Conservation (phyloP, 2,329 filamentous ascomycete genomes). For the Dactylellina parvicollis region DNA sequence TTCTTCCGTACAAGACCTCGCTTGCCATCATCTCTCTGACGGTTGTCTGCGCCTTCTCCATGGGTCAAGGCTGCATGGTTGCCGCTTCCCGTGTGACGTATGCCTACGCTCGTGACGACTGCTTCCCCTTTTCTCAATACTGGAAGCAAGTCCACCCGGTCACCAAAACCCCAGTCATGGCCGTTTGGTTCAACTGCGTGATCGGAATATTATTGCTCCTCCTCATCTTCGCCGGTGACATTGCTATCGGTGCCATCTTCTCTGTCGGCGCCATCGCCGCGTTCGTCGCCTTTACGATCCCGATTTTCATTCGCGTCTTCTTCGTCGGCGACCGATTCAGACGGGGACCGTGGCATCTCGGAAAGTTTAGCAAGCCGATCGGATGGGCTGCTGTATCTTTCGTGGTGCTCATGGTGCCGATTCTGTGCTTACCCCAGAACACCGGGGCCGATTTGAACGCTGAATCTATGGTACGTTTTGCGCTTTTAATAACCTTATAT, state of each 20-base stretch:
- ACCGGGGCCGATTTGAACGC: constrained; percentile 62
- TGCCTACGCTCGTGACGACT: constrained; percentile 77
- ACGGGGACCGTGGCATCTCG: constrained; percentile 75
- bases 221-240: constrained; percentile 72
- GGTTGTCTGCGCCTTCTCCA: constrained; percentile 75
- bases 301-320: constrained; percentile 69
- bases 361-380: constrained; percentile 68
- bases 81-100: constrained; percentile 73
- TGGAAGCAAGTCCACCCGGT: constrained; percentile 70
- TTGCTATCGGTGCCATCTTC: constrained; percentile 75
- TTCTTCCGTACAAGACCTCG: constrained; percentile 70
- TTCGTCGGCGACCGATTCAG: constrained; percentile 73
- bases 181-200: constrained; percentile 73
- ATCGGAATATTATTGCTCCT: constrained; percentile 71
- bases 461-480: constrained; percentile 26
- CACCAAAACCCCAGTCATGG: constrained; percentile 75
- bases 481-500: not conserved
- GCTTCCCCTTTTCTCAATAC: constrained; percentile 70
- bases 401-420: constrained; percentile 73
- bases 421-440: constrained; percentile 72
- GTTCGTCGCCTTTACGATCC: constrained; percentile 71
- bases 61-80: constrained; percentile 79
- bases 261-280: constrained; percentile 75
- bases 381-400: constrained; percentile 70
- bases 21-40: constrained; percentile 73